Base-by-base conservation (phyloP, 257 asterid genomes). In the Paraleonurus japonicus region DNA sequence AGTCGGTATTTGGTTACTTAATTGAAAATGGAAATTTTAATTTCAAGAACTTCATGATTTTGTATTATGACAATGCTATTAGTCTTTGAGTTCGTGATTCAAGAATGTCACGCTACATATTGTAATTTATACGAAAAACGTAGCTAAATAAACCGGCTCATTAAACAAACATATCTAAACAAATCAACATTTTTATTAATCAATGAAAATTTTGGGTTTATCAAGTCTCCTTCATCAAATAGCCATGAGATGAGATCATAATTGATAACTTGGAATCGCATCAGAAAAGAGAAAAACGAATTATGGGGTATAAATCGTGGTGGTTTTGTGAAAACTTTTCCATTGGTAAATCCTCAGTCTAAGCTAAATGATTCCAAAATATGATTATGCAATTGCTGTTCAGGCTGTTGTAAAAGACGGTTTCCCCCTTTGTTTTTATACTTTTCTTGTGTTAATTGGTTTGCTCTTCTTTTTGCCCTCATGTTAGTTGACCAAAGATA, bases 401-500 rank as follows among this genome's bases (percentile, higher is more conserved):
- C 58, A 32, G 59, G 75, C 64, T 70, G 70, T 57, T 67, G 20
- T 24, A 73, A 51, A 32, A 30, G 54, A 61, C 48, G 32, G 55
- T 32, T 47, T 15, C 58, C 60, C 51, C 17, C 33, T 15, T 67
- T 11, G 7, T 12, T 47, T 12, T 24, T 33, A 45, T 51, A 19
- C 71, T 73, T 68, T 77, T 62, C 69, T 64, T 80, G 66, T 68
- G 64, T 67, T 62, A 74, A 61, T 28, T 70, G 80, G 28, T 67
- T 53, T 45, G 60, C 67, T 39, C 72, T 43, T 69, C 73, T 51
- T 62, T 63, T 67, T 28, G 45, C 57, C 54, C 10, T n/a, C 22
- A 16, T 41, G 48, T 12, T 8, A 43, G 4, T 13, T 43, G 51
- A 43, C 6, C 6, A 43, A 43, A 43, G 51, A 3, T 23, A 24